These are phyloP conservation scores for Oxytropis ochrocephala DNA, from an alignment of 306 rosid species.

Conservation along the genomic window DNA sequence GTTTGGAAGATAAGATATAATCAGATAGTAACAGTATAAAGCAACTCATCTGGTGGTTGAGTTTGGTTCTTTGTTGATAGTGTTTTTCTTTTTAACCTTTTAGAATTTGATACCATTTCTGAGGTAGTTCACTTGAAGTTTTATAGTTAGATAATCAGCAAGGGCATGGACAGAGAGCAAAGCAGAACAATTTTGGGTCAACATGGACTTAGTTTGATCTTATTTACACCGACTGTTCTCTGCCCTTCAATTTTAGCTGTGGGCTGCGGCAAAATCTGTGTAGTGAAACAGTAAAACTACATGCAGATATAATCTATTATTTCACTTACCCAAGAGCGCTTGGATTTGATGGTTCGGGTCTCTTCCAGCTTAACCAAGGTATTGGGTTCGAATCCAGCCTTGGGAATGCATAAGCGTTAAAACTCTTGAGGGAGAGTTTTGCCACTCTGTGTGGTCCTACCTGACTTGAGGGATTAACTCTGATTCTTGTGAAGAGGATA, in stretches of 20 bases:
- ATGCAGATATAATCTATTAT: background rate
- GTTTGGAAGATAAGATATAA: background rate
- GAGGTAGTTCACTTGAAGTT: background rate
- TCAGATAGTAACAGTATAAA: background rate
- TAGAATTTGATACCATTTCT: background rate
- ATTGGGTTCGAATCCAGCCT: too few relatives aligned
- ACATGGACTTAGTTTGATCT: background rate
- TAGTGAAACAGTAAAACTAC: background rate
- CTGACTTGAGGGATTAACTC: too few relatives aligned
- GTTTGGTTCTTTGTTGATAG: background rate
- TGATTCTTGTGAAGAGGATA: too few relatives aligned
- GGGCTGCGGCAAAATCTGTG: background rate
- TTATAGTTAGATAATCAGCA: background rate
- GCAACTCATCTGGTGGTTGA: background rate
- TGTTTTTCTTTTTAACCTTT: background rate
- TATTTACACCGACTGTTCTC: background rate
- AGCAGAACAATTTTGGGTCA: background rate
- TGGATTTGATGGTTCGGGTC: too few relatives aligned
- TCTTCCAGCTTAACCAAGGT: too few relatives aligned
- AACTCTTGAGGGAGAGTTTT: too few relatives aligned
- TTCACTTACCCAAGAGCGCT: too few relatives aligned
- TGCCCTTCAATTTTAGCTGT: background rate
- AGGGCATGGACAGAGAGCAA: background rate
- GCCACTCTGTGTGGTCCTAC: too few relatives aligned
- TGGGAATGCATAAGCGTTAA: too few relatives aligned